Base-by-base conservation (phyloP, 345 rosid species). In the Heritiera fomes region DNA sequence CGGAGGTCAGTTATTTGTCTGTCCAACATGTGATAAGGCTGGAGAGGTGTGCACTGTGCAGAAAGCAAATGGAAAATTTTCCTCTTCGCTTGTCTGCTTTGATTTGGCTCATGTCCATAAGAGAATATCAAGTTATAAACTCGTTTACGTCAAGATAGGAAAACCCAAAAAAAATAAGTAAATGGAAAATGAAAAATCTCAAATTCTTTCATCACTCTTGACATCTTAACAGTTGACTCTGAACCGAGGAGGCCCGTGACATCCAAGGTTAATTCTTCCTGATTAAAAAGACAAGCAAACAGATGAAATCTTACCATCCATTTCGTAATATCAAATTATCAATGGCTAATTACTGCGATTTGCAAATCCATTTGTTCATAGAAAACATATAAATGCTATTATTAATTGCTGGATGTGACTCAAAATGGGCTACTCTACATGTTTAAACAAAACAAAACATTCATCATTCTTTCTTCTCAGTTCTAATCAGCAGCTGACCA, bases 21-120 rank as follows among this genome's bases (percentile, higher is more conserved):
- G 49, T 71, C 18, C 20, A 58, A 60, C 75, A 78, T 78, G 74
- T 69, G 58, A 30, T 58, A 41, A 23, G 49, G 49, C 62, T 53
- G 49, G n/a, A 73, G 63, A 38, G 49, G 12, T 53, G 59, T 71
- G 15, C 53, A 49, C 0, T 11, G 53, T 12, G 75, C 75, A 34
- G 17, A 72, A 72, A 8, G 50, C 13, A 13, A 12, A 14, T 3
- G 15, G 32, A 18, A 18, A 18, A 56, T 50, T 2, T 34, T 34
- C 38, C 38, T 34, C 38, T 34, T 34, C 38, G 38, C 38, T 34
- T 34, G 38, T 34, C 38, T 34, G 3, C 38, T 34, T 23, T 23
- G 28, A 23, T 23, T 23, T 23, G 28, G 28, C 28, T 23, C 28
- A 23, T 23, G 28, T 23, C 28, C 28, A 23, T 23, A 23, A 23